These are phyloP conservation scores for Candida orba DNA, from an alignment of 805 yeast species.

Conservation along the genomic window DNA sequence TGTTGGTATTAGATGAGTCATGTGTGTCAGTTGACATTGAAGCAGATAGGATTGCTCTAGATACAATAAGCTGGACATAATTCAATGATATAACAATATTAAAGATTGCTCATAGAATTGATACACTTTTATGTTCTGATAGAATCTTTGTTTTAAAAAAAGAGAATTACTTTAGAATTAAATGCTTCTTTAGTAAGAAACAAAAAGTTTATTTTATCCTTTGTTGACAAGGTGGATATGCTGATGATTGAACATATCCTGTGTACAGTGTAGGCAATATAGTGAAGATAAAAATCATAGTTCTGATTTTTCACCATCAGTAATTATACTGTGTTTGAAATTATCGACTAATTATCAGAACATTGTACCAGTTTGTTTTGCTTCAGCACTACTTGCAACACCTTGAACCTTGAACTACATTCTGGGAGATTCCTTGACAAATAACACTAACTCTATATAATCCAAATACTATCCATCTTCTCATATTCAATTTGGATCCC, in stretches of 20 bases:
- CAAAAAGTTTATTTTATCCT: constrained; percentile 44
- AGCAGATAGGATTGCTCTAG: constrained; percentile 73
- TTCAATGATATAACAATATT: constrained; percentile 72
- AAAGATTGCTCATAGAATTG: constrained; percentile 85
- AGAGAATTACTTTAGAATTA: constrained; percentile 70
- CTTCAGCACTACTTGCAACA: constrained; percentile 41
- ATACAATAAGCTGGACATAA: constrained; percentile 66
- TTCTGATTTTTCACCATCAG: constrained; percentile 3
- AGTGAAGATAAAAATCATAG: background rate
- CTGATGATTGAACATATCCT: constrained; percentile 5
- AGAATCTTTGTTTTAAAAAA: constrained; percentile 65
- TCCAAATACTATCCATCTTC: constrained; percentile 49
- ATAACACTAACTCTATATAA: constrained; percentile 49
- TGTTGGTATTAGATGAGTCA: constrained; percentile 80
- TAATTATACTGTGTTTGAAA: constrained; percentile 16
- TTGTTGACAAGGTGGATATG: constrained; percentile 45
- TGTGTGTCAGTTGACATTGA: constrained; percentile 86
- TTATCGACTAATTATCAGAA: too few species aligned
- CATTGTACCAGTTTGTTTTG: too few species aligned
- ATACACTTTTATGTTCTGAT: constrained; percentile 82
- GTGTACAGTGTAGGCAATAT: background rate
- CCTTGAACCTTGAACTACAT: constrained; percentile 44
- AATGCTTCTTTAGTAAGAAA: constrained; percentile 57
- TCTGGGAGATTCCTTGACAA: constrained; percentile 55
- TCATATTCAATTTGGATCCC: constrained; percentile 34